Percentiles rank a stretch among this genome's conserved stretches.
Conservation (phyloP, 768 basidiomycete genomes). For the Mrakia gelida region DNA sequence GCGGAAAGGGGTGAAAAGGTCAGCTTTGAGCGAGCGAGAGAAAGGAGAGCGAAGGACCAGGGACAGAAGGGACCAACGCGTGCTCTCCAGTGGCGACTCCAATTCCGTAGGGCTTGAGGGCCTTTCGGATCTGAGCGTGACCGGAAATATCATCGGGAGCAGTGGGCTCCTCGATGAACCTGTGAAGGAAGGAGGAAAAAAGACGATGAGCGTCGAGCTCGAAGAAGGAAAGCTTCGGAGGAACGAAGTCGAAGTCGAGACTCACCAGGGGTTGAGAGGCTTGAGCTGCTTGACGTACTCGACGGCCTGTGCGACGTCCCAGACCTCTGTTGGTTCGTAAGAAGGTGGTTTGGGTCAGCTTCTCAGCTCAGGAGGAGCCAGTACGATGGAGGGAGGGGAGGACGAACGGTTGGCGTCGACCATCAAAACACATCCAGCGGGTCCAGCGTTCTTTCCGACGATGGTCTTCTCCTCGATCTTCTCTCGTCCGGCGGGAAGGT, state of each 20-base stretch:
- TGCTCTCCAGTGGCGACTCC: constrained; percentile 94
- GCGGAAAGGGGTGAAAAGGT: neutral
- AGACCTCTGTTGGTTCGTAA: constrained; percentile 50
- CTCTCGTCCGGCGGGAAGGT: constrained; percentile 26
- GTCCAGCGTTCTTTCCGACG: constrained; percentile 47
- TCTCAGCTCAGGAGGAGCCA: too few relatives aligned
- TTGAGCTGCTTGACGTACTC: constrained; percentile 78
- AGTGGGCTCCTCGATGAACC: constrained; percentile 92
- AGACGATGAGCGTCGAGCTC: neutral
- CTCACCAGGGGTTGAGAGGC: constrained; percentile 77
- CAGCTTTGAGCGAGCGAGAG: neutral
- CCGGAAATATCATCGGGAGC: constrained; percentile 87
- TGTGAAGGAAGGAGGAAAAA: constrained; percentile 38
- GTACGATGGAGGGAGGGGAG: neutral
- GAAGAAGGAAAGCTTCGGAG: neutral
- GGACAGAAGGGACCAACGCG: constrained; percentile 45
- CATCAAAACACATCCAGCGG: constrained; percentile 91
- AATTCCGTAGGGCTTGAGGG: constrained; percentile 70
- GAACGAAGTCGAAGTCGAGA: neutral
- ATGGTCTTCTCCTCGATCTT: constrained; percentile 27
- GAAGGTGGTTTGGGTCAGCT: too few relatives aligned
- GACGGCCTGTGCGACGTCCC: constrained; percentile 89
- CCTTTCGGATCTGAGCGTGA: constrained; percentile 55
- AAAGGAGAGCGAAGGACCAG: neutral
- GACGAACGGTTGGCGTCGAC: constrained; percentile 83